A percentile compares a stretch with the other conserved stretches of the same genome.
Conservation (phyloP, 306 rosid species). For the Coriaria nepalensis region DNA sequence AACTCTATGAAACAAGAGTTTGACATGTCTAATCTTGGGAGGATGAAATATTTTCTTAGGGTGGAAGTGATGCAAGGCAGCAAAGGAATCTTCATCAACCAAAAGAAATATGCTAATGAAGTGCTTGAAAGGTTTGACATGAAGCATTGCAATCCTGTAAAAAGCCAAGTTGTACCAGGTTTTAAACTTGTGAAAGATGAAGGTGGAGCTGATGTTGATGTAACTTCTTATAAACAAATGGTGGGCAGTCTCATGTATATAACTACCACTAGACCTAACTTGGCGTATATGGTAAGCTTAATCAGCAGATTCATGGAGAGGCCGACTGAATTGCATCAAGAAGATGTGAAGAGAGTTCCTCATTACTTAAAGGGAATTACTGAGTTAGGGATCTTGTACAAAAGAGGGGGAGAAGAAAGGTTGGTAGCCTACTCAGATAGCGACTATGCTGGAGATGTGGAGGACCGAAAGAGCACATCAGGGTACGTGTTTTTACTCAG, state of each 20-base stretch:
- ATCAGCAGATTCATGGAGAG: neutral
- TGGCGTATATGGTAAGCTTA: neutral
- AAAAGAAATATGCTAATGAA: neutral
- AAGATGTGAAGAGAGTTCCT: neutral
- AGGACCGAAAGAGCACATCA: neutral
- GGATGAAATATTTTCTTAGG: too few species aligned
- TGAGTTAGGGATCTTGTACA: neutral
- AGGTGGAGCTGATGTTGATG: neutral
- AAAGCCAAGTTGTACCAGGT: neutral
- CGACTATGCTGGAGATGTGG: neutral
- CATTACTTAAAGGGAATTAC: neutral
- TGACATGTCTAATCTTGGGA: too few species aligned
- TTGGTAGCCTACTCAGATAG: neutral
- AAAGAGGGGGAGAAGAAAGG: neutral
- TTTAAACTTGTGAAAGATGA: neutral
- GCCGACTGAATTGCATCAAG: neutral
- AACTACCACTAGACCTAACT: neutral
- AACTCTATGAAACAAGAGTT: too few species aligned
- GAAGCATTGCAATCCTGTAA: neutral
- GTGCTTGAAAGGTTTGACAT: neutral
- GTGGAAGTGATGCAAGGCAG: too few species aligned
- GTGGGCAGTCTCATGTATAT: neutral
- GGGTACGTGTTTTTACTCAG: neutral
- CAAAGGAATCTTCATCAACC: neutral
- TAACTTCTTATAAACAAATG: neutral